Evolutionary conservation across 345 rosid genomes (phyloP).

Genomic region (Lepidium aucheri): DNA sequence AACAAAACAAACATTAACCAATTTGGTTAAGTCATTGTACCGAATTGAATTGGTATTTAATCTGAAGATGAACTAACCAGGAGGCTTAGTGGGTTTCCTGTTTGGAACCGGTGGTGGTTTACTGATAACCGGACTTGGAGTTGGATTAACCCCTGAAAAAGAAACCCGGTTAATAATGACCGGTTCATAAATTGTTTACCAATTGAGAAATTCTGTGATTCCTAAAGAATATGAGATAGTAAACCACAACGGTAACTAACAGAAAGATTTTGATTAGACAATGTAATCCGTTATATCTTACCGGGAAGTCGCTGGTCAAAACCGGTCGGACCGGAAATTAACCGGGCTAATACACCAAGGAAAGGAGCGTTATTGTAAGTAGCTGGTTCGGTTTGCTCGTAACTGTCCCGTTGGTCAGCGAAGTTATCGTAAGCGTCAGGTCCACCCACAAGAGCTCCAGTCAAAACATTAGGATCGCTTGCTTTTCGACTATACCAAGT

Average conservation of each 20-base stretch:
- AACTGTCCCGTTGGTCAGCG: slow-evolving; percentile 84
- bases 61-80: slow-evolving; percentile 37
- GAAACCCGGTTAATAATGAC: not conserved
- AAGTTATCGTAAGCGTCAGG: slow-evolving; percentile 93
- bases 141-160: slow-evolving; percentile 21
- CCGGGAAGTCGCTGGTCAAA: slow-evolving; percentile 84
- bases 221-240: no score
- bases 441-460: slow-evolving; percentile 93
- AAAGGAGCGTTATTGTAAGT: slow-evolving; percentile 95
- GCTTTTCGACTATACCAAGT: slow-evolving; percentile 65
- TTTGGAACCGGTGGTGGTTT: slow-evolving; percentile 34
- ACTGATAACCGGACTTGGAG: slow-evolving; percentile 41
- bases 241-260: not conserved
- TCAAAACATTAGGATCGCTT: slow-evolving; percentile 74
- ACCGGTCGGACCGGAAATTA: slow-evolving; percentile 48
- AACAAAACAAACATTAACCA: not conserved
- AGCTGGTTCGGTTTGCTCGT: slow-evolving; percentile 96
- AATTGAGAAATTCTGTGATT: no score
- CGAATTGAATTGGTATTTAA: not conserved
- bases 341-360: slow-evolving; percentile 74
- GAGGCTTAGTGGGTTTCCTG: slow-evolving; percentile 35
- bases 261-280: not conserved
- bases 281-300: slow-evolving; percentile 6
- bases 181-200: not conserved
- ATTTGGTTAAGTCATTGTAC: not conserved